Base-by-base conservation (phyloP, 23 red algal species). In the Agarophyton chilense region DNA sequence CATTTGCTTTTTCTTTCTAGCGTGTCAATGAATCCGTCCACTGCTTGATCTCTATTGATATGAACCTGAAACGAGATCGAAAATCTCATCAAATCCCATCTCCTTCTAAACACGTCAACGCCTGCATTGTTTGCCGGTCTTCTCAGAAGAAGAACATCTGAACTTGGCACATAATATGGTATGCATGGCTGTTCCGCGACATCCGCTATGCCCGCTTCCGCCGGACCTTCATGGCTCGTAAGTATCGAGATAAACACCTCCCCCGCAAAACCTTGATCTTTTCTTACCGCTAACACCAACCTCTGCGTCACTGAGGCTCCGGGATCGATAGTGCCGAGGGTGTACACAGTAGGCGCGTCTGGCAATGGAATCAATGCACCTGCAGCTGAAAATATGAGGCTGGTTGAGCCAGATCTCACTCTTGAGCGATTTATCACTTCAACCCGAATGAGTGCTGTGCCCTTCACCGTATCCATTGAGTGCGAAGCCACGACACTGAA, bases 41-140 rank as follows among this genome's bases (percentile, higher is more conserved):
- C 68, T 16, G 65, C 55, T 64, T 86, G 81, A 14, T 79, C 43
- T 26, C 60, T 72, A 4, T 35, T 44, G 42, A 94, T 41, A 21
- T 66, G 60, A 57, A 80, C 91, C 34, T 94, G 91, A 53, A 94
- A 81, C 10, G 91, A 81, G 42, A 72, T 79, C 18, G 72, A 73
- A 43, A 74, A 51, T 40, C 91, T 60, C 81, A 94, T 85, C 53
- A 79, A 42, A 70, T 94, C 91, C 91, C 91, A 94, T 77, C 91
- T 81, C 40, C 91, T 81, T 50, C 91, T 47, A 72, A 94, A 94
- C 43, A 94, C 91, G 42, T 94, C 91, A 39, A 86, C 81, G 12
- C 91, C 91, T 1, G 91, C 91, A 78, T 68, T 79, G 22, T 71
- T 29, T 10, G 82, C 51, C 32, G 82, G 81, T 28, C 26, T 52